Base-by-base conservation (phyloP, 1,284 basidiomycete species). In the Fomitopsis palustris region DNA sequence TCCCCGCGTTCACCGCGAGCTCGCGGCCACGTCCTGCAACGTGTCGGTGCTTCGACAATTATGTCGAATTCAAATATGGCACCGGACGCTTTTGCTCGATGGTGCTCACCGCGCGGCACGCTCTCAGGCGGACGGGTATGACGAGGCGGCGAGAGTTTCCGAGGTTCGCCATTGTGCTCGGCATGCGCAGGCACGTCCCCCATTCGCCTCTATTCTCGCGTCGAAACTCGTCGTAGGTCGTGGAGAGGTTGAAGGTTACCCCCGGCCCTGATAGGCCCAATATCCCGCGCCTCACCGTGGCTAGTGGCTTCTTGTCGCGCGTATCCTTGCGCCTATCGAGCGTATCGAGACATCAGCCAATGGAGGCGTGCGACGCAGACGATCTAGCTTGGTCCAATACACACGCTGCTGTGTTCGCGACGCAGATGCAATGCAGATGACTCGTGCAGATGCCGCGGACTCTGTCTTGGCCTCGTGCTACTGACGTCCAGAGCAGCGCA, bases 311-410 rank as follows among this genome's bases (percentile, higher is more conserved):
- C 49, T 52, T 9, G 49, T 37, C 33, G 49, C 49, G 29, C 33
- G 49, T 35, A 51, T 31, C 43, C 43, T 45, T 23, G 43, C 45
- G 45, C 12, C 45, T 47, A 47, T 47, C 45, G 49, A 52, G 33
- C 14, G 10, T 52, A 52, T 52, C 49, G 49, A 21, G 49, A 12
- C 31, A 19, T 52, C 49, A 52, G 49, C 49, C 23, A 52, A 52
- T 52, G 31, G 25, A 19, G 25, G 49, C 49, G 49, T 52, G 49
- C 49, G 49, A 52, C 31, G 14, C 25, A 23, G 27, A 37, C 49
- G 31, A 37, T 52, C 49, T 52, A 37, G 49, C 49, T 52, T 52
- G 49, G 49, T 52, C 49, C 49, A 52, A 52, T 52, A 52, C 49
- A 52, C 49, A 52, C 49, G 49, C 29, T 19, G 49, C 29, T 14